A percentile compares a stretch with the other conserved stretches of the same genome.
phyloP scores from a whole-genome alignment of 2,329 filamentous ascomycete genomes.

The Coleophoma eucalyptorum region DNA sequence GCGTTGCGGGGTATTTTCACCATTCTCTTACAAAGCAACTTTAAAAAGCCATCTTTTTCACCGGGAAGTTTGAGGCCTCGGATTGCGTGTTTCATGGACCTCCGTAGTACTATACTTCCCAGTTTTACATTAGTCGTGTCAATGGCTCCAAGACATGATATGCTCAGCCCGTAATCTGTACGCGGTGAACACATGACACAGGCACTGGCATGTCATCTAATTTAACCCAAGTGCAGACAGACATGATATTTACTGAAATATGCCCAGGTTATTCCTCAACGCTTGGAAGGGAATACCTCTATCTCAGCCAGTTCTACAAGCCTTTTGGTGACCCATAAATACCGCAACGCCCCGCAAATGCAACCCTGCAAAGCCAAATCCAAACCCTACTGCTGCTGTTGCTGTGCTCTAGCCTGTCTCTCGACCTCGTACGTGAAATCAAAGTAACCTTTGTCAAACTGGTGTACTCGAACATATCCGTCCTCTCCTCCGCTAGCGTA shows the following conservation, averaged over 20 bases:
- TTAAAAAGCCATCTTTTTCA: no score
- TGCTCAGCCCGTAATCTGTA: no score
- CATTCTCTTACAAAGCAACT: no score
- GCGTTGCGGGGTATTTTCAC: no score
- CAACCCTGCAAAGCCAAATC: constrained; percentile 12
- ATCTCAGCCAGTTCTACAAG: constrained; percentile 8
- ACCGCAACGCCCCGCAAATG: constrained; percentile 24
- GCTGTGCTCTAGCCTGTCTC: constrained; percentile 55
- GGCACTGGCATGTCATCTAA: no score
- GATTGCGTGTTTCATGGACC: no score
- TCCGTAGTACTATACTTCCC: no score
- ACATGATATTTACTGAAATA: not conserved
- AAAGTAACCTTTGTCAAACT: constrained; percentile 98
- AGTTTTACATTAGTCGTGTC: no score
- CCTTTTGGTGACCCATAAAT: constrained; percentile 10
- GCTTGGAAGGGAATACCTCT: no score
- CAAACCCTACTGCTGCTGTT: constrained; percentile 13
- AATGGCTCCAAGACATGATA: no score
- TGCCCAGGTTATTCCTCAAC: not conserved
- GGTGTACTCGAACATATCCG: constrained; percentile 95
- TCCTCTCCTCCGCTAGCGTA: constrained; percentile 97
- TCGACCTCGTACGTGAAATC: constrained; percentile 99
- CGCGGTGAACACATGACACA: no score
- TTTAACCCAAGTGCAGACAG: not conserved
- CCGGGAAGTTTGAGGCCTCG: no score